phyloP scores from a whole-genome alignment of 2,329 filamentous ascomycete species.

The Colletotrichum orbiculare region DNA sequence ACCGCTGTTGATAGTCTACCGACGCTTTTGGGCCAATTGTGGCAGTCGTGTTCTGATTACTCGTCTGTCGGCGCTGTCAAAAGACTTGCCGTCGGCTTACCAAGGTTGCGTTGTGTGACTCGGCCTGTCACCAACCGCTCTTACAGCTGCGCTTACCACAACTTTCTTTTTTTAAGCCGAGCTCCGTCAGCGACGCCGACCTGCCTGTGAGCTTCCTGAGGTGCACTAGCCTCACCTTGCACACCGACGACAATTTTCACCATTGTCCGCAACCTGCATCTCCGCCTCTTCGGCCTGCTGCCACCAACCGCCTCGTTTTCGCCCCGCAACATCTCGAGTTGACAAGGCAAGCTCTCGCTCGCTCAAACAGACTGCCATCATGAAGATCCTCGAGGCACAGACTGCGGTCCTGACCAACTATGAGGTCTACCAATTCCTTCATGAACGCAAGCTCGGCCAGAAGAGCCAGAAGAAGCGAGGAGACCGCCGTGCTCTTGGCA shows the following conservation, averaged over 20 bases:
- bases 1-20: slow-evolving; percentile 1
- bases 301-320: neutral
- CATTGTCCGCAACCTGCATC: slow-evolving; percentile 26
- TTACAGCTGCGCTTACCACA: slow-evolving; percentile 9
- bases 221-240: slow-evolving; percentile 24
- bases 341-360: neutral
- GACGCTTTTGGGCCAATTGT: neutral
- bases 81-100: slow-evolving; percentile 1
- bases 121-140: slow-evolving; percentile 21
- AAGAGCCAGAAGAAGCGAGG: slow-evolving; percentile 53
- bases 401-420: slow-evolving; percentile 77
- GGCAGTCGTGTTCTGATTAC: neutral
- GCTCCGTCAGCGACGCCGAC: no score
- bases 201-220: neutral
- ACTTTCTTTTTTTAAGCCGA: no score
- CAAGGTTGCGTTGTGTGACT: slow-evolving; percentile 22
- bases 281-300: slow-evolving; percentile 13
- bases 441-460: slow-evolving; percentile 64
- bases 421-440: slow-evolving; percentile 76
- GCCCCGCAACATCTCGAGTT: neutral
- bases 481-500: slow-evolving; percentile 61
- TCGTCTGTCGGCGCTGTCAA: neutral
- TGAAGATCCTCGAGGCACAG: slow-evolving; percentile 80
- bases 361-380: slow-evolving; percentile 43
- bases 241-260: slow-evolving; percentile 30